These are phyloP conservation scores for Paratinospora sagittata DNA, from an alignment of 164 flowering plant species.

Conservation along the genomic window DNA sequence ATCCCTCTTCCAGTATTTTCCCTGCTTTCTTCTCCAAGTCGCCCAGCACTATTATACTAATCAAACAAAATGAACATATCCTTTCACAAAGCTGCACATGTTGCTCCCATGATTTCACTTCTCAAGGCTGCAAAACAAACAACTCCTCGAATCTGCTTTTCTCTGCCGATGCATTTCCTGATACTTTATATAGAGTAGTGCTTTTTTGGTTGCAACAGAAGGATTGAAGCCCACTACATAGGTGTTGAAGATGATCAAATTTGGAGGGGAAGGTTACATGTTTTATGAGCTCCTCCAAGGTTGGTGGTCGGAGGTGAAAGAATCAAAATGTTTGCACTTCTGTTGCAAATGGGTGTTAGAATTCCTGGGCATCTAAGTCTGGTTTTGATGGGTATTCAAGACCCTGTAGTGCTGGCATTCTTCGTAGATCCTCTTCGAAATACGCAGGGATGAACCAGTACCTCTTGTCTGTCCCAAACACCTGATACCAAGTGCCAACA, in stretches of 20 bases:
- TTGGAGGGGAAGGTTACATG: neutral
- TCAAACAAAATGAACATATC: too few relatives aligned
- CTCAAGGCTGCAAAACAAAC: neutral
- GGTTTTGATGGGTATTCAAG: conserved; percentile 91
- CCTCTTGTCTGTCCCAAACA: conserved; percentile 55
- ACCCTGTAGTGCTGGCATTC: conserved; percentile 91
- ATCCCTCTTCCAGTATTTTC: neutral
- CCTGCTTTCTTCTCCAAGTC: neutral
- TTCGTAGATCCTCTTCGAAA: conserved; percentile 71
- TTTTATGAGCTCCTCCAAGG: conserved; percentile 4
- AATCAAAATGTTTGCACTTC: neutral
- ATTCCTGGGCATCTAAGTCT: conserved; percentile 61
- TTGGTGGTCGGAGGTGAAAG: conserved; percentile 1
- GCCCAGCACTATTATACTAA: neutral
- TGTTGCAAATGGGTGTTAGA: conserved; percentile 22
- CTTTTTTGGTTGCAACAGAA: conserved; percentile 14
- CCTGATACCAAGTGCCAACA: conserved; percentile 30
- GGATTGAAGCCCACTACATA: neutral
- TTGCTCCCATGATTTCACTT: neutral
- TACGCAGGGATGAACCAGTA: conserved; percentile 79
- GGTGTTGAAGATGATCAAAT: neutral
- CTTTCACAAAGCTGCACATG: neutral
- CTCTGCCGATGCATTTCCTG: neutral
- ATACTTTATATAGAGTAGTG: neutral
- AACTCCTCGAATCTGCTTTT: neutral